Percentiles rank a stretch among this genome's conserved stretches.
These are phyloP conservation scores for Fusarium pininemorale DNA, from an alignment of 2,329 filamentous ascomycete genomes.

Conservation along the genomic window DNA sequence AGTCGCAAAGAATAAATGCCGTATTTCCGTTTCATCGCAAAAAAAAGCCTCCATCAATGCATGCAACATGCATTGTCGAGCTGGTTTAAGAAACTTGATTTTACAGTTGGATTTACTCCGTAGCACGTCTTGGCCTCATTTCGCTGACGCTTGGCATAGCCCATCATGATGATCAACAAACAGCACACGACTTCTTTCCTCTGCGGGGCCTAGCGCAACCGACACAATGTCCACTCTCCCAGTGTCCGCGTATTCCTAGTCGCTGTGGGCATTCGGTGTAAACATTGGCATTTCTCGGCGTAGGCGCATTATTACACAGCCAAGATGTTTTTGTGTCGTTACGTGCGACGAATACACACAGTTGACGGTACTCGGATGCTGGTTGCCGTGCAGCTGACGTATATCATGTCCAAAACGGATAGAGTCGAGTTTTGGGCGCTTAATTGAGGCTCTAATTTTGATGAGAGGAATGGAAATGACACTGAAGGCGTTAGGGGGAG, in stretches of 20 bases:
- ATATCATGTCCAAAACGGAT: slow-evolving; percentile 8
- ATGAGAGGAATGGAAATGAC: neutral
- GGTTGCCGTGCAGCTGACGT: slow-evolving; percentile 23
- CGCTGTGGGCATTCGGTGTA: neutral
- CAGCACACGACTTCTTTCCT: slow-evolving; percentile 31
- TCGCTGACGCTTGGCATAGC: slow-evolving; percentile 16
- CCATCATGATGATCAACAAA: neutral
- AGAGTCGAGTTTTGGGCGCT: slow-evolving; percentile 1
- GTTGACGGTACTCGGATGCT: neutral
- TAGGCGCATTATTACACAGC: slow-evolving; percentile 11
- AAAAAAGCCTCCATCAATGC: neutral
- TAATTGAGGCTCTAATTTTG: neutral
- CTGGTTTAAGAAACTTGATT: neutral
- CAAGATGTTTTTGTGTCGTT: slow-evolving; percentile 12
- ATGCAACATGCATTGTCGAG: neutral
- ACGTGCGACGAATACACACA: neutral
- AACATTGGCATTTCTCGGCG: slow-evolving; percentile 25
- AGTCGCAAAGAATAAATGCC: neutral
- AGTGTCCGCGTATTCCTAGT: slow-evolving; percentile 7
- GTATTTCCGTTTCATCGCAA: neutral
- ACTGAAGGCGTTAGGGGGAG: neutral
- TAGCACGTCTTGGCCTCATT: slow-evolving; percentile 29
- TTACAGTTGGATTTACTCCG: neutral
- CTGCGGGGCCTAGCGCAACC: slow-evolving; percentile 17
- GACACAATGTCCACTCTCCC: slow-evolving; percentile 2